Percentiles rank a stretch among this genome's conserved stretches.
phyloP scores from a whole-genome alignment of 805 yeast genomes.

The Candida ascalaphidarum region DNA sequence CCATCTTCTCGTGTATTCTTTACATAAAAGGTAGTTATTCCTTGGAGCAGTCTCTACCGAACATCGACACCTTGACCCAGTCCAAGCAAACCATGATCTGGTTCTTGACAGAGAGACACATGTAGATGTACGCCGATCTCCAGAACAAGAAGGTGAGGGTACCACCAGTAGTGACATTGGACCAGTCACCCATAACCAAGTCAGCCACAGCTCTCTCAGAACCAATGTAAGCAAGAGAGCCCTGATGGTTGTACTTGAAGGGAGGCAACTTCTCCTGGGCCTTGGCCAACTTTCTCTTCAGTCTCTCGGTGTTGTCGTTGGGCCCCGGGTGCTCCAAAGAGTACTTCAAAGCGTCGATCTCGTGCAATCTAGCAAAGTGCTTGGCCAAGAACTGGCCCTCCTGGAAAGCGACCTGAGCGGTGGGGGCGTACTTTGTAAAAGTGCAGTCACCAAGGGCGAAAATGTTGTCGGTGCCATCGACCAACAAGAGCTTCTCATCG shows the following conservation, averaged over 20 bases:
- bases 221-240: constrained; percentile 92
- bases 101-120: constrained; percentile 86
- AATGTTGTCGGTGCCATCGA: constrained; percentile 76
- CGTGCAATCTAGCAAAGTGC: constrained; percentile 57
- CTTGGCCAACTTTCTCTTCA: constrained; percentile 38
- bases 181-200: constrained; percentile 70
- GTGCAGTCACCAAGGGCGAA: constrained; percentile 95
- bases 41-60: constrained; percentile 91
- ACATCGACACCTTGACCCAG: constrained; percentile 80
- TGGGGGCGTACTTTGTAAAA: constrained; percentile 83
- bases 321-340: constrained; percentile 31
- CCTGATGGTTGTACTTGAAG: constrained; percentile 81
- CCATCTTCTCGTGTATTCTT: not conserved
- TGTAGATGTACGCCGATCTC: constrained; percentile 88
- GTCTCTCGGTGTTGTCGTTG: constrained; percentile 34
- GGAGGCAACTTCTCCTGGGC: constrained; percentile 40
- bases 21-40: no score
- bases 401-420: constrained; percentile 97
- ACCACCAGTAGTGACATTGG: constrained; percentile 77
- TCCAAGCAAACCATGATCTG: constrained; percentile 79
- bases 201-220: constrained; percentile 92
- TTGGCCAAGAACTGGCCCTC: constrained; percentile 78
- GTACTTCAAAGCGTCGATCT: constrained; percentile 49
- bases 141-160: constrained; percentile 84
- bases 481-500: constrained; percentile 63